Base-by-base conservation (phyloP, 1,284 basidiomycete genomes). In the Wallemia ichthyophaga region DNA sequence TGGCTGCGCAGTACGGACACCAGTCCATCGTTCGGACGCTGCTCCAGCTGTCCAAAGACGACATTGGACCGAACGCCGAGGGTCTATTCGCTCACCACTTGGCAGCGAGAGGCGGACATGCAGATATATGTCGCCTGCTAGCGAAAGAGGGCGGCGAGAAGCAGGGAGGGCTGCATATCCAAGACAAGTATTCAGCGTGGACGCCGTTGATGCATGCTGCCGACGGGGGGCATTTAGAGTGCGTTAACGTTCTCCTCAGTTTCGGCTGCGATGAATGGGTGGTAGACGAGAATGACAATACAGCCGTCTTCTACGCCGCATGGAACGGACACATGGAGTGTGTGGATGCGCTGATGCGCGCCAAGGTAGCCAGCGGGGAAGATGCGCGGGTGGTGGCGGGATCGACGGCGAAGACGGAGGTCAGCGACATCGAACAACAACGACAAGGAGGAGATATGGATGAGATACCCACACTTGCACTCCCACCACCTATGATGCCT, bases 401-500 rank as follows among this genome's bases (percentile, higher is more conserved):
- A 28, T 69, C 70, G 1, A 71, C 73, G 13, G 72, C 73, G 13
- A 82, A 86, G 62, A 74, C 77, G 23, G 83, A 85, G 63, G 77
- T 85, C 53, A 64, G 5, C 57, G 58, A 37, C 57, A 60, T 19
- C 60, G 33, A 26, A 60, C 59, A 58, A 58, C 58, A 31, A 57
- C 5, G n/a, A n/a, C n/a, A n/a, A n/a, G 37, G 31, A 21, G 31
- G 62, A 27, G 75, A 77, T 61, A 71, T 71, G 37, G 94, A 99
- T 67, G 74, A 83, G 61, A 99, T 99, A 62, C 94, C 94, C 2
- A 84, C 84, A 2, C 74, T 99, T 9, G 88, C 85, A 24, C 76
- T 99, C 24, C 94, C 94, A 2, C 94, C 94, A 0, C 94, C 94
- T 1, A 96, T 96, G 71, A 95, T 99, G 75, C 91, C 94, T 5